Evolutionary conservation across 164 flowering plant species (phyloP).

Genomic region (Protea cynaroides): DNA sequence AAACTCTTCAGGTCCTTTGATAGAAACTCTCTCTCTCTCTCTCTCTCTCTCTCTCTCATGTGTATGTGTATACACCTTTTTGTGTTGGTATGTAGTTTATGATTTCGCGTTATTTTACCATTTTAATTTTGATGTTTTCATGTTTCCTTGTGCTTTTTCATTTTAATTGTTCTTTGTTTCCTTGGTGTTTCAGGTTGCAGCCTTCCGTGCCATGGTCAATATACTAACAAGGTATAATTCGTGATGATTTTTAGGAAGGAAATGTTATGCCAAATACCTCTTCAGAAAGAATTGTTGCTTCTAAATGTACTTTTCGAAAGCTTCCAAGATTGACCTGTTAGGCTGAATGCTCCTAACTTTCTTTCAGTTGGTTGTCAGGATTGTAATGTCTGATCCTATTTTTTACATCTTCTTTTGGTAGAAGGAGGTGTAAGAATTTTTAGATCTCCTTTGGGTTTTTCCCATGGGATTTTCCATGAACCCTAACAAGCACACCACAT

Average conservation of each 20-base stretch:
- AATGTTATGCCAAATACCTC: not conserved
- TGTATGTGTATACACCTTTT: not conserved
- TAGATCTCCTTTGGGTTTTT: no score
- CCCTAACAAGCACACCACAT: no score
- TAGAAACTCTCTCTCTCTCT: not conserved
- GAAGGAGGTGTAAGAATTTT: no score
- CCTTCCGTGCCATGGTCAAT: conserved; percentile 98
- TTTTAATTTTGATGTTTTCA: not conserved
- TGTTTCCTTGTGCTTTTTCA: not conserved
- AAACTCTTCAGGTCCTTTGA: conserved; percentile 81
- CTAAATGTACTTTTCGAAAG: no score
- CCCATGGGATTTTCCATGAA: no score
- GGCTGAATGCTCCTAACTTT: no score
- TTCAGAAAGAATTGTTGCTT: not conserved
- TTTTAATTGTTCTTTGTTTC: not conserved
- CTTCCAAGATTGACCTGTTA: no score
- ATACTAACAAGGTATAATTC: conserved; percentile 73
- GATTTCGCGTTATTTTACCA: no score
- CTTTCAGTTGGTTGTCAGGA: no score
- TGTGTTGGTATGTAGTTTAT: no score
- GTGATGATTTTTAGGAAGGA: not conserved
- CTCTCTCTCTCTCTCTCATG: not conserved
- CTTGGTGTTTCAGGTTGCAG: conserved; percentile 71
- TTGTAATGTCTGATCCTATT: no score
- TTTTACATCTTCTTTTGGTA: no score